Conservation (phyloP, 768 basidiomycete species). For the Mycena vulgaris region DNA sequence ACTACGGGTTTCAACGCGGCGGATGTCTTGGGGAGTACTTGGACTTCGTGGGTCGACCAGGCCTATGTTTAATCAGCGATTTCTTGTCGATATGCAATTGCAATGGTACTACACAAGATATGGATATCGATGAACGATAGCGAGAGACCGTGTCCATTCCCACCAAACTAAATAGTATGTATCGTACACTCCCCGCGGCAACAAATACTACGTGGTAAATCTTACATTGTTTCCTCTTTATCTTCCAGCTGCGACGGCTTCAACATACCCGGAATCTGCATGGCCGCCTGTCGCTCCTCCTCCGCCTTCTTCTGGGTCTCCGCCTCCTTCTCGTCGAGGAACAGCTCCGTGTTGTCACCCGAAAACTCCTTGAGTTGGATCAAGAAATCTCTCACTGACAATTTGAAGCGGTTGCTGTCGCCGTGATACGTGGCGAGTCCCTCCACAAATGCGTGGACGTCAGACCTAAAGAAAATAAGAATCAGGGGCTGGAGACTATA, state of each 20-base stretch:
- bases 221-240: conserved; percentile 89
- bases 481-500: background rate
- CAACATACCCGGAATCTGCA: conserved; percentile 96
- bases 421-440: conserved; percentile 80
- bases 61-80: conserved; percentile 36
- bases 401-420: conserved; percentile 92
- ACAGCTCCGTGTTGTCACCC: conserved; percentile 93
- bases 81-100: no score
- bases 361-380: conserved; percentile 97
- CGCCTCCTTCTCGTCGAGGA: conserved; percentile 93
- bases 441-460: conserved; percentile 74
- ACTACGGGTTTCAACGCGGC: conserved; percentile 39
- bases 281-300: conserved; percentile 89
- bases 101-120: no score
- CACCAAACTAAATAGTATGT: background rate
- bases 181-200: background rate
- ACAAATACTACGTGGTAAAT: background rate
- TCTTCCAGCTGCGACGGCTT: conserved; percentile 96
- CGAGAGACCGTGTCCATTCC: background rate
- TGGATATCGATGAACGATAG: no score
- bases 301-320: conserved; percentile 84
- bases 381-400: conserved; percentile 95
- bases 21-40: conserved; percentile 43
- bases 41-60: conserved; percentile 44
- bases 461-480: conserved; percentile 19